Base-by-base conservation (phyloP, 495 filamentous ascomycete species). In the Aspergillus cristatus region DNA sequence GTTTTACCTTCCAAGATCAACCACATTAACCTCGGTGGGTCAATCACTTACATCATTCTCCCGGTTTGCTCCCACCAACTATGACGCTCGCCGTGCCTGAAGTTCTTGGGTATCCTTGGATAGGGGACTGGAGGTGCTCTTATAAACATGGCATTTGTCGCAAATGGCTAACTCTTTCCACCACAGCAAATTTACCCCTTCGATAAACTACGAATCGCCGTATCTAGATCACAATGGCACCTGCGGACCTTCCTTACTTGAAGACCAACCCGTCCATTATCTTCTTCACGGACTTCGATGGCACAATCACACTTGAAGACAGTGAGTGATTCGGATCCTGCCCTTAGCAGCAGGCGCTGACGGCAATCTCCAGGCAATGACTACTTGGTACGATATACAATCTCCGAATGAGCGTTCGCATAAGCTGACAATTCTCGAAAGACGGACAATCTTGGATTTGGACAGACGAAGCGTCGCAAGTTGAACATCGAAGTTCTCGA, bases 211-310 rank as follows among this genome's bases (percentile, higher is more conserved):
- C n/a, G n/a, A n/a, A n/a, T n/a, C n/a, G n/a, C 36, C n/a, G n/a
- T n/a, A n/a, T n/a, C n/a, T n/a, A n/a, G n/a, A n/a, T n/a, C 10
- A 32, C 6, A 32, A 69, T 69, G 63, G 53, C 51, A 8, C 54
- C 65, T n/a, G 53, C 41, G 28, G 45, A 40, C 28, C 63, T 69
- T 14, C 62, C 63, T 3, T 66, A 66, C 38, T 58, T 88, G 62
- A 64, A 69, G 46, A 81, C 76, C 12, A 72, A 74, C 47, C 82
- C 83, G 22, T 82, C 86, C 57, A 79, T 81, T 67, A 91, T 97
- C 61, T 94, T 97, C 70, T 97, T 96, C 68, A 90, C 89, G 28
- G 90, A 97, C 60, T 97, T 97, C 46, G 90, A 97, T 54, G 90
- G 90, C 37, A 96, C 91, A 22, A 91, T 97, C 50, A 96, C 89